A percentile compares a stretch with the other conserved stretches of the same genome.
Evolutionary conservation across 2,329 filamentous ascomycete species (phyloP).

Genomic region (Pseudocercospora fijiensis): DNA sequence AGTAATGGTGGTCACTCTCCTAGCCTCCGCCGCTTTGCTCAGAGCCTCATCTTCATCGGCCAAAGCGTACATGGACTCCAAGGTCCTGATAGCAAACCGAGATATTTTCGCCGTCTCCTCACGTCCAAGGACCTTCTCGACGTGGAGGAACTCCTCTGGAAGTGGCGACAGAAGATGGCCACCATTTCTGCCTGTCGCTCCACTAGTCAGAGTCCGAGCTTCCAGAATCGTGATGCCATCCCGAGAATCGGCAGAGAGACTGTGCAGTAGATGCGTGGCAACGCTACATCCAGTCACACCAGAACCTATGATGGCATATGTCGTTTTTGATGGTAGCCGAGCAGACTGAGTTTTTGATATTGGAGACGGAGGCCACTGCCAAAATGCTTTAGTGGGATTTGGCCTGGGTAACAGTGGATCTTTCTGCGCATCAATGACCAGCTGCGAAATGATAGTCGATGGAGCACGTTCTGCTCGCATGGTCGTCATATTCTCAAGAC

Average conservation of each 20-base stretch:
- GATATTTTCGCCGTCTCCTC: constrained; percentile 22
- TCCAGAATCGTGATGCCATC: constrained; percentile 21
- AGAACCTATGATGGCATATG: constrained; percentile 26
- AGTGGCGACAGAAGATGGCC: constrained; percentile 24
- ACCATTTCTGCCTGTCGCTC: constrained; percentile 26
- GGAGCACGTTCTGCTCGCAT: constrained; percentile 8
- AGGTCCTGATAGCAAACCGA: constrained; percentile 22
- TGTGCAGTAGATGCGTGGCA: constrained; percentile 20
- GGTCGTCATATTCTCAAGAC: constrained; percentile 1
- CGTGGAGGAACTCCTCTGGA: constrained; percentile 17
- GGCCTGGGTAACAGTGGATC: constrained; percentile 21
- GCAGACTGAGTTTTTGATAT: constrained; percentile 14
- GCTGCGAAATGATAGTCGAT: constrained; percentile 12
- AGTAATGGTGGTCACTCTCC: constrained; percentile 18
- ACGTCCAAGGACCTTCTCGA: constrained; percentile 19
- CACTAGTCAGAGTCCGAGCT: constrained; percentile 20
- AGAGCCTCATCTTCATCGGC: constrained; percentile 16
- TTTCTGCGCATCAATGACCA: constrained; percentile 17
- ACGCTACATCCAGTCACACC: constrained; percentile 26
- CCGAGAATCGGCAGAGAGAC: constrained; percentile 1
- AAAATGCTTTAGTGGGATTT: constrained; percentile 25
- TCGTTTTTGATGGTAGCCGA: constrained; percentile 14
- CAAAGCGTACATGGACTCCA: constrained; percentile 20
- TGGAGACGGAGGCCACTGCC: constrained; percentile 17
- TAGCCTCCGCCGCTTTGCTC: constrained; percentile 17